These are phyloP conservation scores for Phyllachora maydis DNA, from an alignment of 2,329 filamentous ascomycete species.

Conservation along the genomic window DNA sequence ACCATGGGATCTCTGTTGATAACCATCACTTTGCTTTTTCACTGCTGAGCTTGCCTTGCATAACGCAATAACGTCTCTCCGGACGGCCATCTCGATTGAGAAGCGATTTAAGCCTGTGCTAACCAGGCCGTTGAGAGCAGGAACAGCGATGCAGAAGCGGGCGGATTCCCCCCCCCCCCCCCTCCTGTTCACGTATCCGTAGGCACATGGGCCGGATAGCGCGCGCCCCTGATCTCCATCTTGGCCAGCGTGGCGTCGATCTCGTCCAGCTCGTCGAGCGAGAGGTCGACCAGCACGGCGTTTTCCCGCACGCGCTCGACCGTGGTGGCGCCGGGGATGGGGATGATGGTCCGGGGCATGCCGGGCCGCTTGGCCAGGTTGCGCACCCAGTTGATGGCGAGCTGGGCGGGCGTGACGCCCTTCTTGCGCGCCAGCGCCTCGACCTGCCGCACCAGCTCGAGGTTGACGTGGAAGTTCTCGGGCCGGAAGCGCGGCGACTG, in stretches of 20 bases:
- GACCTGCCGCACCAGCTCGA: constrained; percentile 37
- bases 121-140: no score
- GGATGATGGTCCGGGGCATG: constrained; percentile 35
- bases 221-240: constrained; percentile 23
- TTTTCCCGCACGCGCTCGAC: constrained; percentile 37
- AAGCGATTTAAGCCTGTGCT: not conserved
- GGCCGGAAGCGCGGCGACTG: constrained; percentile 35
- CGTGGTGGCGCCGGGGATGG: constrained; percentile 43
- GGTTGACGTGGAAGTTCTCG: constrained; percentile 40
- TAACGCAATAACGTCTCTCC: no score
- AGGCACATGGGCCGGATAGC: constrained; percentile 17
- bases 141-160: no score
- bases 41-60: no score
- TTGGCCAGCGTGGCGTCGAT: constrained; percentile 26
- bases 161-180: no score
- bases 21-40: no score
- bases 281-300: constrained; percentile 22
- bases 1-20: no score
- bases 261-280: constrained; percentile 24
- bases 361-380: constrained; percentile 25
- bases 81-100: constrained; percentile 2
- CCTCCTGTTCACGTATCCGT: constrained; percentile 3
- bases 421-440: constrained; percentile 36
- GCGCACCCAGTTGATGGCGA: constrained; percentile 43
- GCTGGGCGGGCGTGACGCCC: constrained; percentile 35